Percentiles rank a stretch among this genome's conserved stretches.
Evolutionary conservation across 73 alveolate genomes (phyloP).

Genomic region (Uronychia setigera): DNA sequence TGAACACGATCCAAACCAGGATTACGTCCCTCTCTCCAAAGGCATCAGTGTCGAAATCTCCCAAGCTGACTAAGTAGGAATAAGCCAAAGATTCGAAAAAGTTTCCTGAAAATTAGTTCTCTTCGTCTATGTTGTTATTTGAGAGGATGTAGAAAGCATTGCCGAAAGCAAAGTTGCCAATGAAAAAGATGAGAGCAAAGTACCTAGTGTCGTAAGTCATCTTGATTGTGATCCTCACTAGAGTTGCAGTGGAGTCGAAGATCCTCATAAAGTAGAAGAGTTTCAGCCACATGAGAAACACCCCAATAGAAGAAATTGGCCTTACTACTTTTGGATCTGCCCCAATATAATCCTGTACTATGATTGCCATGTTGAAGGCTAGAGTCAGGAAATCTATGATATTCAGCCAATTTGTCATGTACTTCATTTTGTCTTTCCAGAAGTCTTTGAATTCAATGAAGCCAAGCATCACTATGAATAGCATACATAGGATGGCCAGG

Average conservation of each 20-base stretch:
- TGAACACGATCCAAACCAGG: constrained; percentile 10
- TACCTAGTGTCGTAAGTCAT: background rate
- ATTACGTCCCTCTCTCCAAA: constrained; percentile 4
- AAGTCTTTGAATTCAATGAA: background rate
- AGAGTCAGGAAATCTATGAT: background rate
- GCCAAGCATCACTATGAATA: background rate
- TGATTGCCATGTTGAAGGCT: background rate
- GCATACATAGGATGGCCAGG: background rate
- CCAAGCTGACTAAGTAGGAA: constrained; percentile 26
- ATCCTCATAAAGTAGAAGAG: constrained; percentile 35
- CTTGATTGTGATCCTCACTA: background rate
- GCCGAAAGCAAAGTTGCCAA: background rate
- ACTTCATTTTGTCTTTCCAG: background rate
- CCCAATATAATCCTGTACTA: background rate
- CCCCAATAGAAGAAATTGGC: background rate
- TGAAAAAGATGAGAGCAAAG: background rate
- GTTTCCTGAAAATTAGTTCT: too few species aligned
- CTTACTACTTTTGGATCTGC: background rate
- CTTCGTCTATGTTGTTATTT: background rate
- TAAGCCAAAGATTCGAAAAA: too few species aligned
- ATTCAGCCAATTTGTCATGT: background rate
- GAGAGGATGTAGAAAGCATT: background rate
- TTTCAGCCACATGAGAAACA: constrained; percentile 17
- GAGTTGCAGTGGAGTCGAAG: constrained; percentile 10
- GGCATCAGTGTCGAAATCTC: constrained; percentile 30